phyloP scores from a whole-genome alignment of 2,329 filamentous ascomycete species.

The Daldinia sp. region DNA sequence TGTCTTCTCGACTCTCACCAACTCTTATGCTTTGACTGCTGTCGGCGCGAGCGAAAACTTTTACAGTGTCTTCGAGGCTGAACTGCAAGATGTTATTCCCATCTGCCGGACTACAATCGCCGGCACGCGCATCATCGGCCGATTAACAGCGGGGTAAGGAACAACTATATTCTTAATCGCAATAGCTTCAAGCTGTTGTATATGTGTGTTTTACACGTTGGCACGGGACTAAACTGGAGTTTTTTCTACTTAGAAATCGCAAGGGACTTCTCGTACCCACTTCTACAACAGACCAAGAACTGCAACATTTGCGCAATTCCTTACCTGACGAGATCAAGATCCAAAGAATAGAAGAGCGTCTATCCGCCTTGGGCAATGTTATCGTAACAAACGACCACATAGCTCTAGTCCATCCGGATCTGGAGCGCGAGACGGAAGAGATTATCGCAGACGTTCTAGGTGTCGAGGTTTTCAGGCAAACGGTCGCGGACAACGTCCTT shows the following conservation, averaged over 20 bases:
- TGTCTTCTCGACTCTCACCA: constrained; percentile 95
- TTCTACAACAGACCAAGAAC: constrained; percentile 95
- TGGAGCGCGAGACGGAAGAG: constrained; percentile 98
- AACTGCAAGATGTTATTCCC: constrained; percentile 95
- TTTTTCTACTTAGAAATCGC: constrained; percentile 71
- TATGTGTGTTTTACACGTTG: background rate
- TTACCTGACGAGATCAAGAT: constrained; percentile 93
- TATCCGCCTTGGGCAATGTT: constrained; percentile 95
- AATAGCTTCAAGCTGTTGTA: background rate
- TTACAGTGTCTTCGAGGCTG: constrained; percentile 97
- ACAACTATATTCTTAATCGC: background rate
- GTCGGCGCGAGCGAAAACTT: constrained; percentile 98
- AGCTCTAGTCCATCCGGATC: constrained; percentile 92
- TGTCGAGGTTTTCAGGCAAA: constrained; percentile 91
- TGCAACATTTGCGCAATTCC: constrained; percentile 95
- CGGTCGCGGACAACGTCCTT: constrained; percentile 94
- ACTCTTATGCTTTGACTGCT: constrained; percentile 94
- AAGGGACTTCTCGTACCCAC: constrained; percentile 97
- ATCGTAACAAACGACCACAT: constrained; percentile 98
- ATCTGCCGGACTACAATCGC: constrained; percentile 97
- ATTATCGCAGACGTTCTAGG: constrained; percentile 95
- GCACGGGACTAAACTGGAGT: constrained; percentile 15
- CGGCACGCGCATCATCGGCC: constrained; percentile 93
- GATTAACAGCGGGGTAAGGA: constrained; percentile 86
- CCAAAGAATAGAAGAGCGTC: constrained; percentile 95